Percentiles rank a stretch among this genome's conserved stretches.
These are phyloP conservation scores for Gracilaria gracilis DNA, from an alignment of 23 red algal genomes.

Conservation along the genomic window DNA sequence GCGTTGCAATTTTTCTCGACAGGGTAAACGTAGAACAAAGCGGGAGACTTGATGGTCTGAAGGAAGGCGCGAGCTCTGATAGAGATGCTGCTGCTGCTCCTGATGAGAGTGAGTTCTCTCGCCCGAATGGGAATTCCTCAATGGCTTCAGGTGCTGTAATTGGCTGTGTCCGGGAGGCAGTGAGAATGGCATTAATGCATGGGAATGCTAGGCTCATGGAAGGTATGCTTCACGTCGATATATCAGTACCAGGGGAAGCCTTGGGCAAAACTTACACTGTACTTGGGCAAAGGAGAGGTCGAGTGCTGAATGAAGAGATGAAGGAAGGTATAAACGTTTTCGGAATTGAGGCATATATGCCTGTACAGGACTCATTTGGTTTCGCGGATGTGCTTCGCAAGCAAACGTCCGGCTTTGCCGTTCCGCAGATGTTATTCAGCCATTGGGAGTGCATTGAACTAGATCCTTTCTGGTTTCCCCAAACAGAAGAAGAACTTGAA, in stretches of 20 bases:
- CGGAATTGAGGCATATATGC: constrained; percentile 81
- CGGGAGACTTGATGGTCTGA: background rate
- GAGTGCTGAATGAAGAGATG: constrained; percentile 84
- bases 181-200: constrained; percentile 71
- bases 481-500: constrained; percentile 92
- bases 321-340: constrained; percentile 91
- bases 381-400: constrained; percentile 93
- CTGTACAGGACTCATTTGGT: constrained; percentile 88
- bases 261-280: constrained; percentile 90
- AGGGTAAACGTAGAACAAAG: background rate
- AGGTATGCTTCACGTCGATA: constrained; percentile 77
- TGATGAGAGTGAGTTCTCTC: background rate
- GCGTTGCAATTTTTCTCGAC: constrained; percentile 79
- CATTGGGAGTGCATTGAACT: constrained; percentile 84
- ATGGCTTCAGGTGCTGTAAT: constrained; percentile 57
- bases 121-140: constrained; percentile 13
- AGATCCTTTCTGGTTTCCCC: constrained; percentile 96
- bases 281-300: constrained; percentile 78
- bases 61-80: background rate
- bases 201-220: constrained; percentile 87
- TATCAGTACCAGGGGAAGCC: constrained; percentile 80
- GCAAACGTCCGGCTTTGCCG: constrained; percentile 81
- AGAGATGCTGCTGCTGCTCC: background rate
- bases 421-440: constrained; percentile 91
- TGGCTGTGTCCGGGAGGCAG: constrained; percentile 70